Conservation (phyloP, 345 rosid species). For the Eucalyptus sp. region DNA sequence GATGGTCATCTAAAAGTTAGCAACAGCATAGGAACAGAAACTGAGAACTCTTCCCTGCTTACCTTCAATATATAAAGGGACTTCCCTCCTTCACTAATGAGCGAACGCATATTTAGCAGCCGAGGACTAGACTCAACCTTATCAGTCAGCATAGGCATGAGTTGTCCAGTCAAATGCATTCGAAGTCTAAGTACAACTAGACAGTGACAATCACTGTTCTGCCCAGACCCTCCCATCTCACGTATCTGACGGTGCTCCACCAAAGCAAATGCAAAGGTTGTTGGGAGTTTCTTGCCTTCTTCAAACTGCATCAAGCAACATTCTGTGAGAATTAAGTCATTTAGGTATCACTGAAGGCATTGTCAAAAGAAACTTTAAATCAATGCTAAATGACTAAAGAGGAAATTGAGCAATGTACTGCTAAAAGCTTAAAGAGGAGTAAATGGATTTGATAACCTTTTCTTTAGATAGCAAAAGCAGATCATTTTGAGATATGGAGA, state of each 20-base stretch:
- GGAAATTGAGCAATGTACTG: background rate
- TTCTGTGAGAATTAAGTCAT: background rate
- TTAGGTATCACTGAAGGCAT: background rate
- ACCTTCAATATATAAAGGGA: constrained; percentile 67
- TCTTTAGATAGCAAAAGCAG: constrained; percentile 68
- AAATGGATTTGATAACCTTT: constrained; percentile 28
- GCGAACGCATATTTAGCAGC: constrained; percentile 44
- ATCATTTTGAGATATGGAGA: constrained; percentile 61
- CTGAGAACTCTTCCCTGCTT: background rate
- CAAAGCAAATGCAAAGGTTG: constrained; percentile 73
- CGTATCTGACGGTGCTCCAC: constrained; percentile 61
- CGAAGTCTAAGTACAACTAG: constrained; percentile 50
- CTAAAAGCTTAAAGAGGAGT: background rate
- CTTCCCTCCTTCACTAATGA: constrained; percentile 30
- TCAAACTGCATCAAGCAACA: constrained; percentile 35
- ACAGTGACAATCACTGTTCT: background rate
- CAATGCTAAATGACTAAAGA: background rate
- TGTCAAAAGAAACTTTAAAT: background rate
- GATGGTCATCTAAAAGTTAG: background rate
- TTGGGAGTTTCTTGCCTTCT: constrained; percentile 37
- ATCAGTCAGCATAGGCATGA: constrained; percentile 24
- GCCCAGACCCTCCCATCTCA: background rate
- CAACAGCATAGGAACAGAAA: background rate
- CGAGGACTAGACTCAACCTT: constrained; percentile 29
- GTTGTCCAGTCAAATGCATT: constrained; percentile 77